Base-by-base conservation (phyloP, 768 basidiomycete genomes). In the Serendipita indica region DNA sequence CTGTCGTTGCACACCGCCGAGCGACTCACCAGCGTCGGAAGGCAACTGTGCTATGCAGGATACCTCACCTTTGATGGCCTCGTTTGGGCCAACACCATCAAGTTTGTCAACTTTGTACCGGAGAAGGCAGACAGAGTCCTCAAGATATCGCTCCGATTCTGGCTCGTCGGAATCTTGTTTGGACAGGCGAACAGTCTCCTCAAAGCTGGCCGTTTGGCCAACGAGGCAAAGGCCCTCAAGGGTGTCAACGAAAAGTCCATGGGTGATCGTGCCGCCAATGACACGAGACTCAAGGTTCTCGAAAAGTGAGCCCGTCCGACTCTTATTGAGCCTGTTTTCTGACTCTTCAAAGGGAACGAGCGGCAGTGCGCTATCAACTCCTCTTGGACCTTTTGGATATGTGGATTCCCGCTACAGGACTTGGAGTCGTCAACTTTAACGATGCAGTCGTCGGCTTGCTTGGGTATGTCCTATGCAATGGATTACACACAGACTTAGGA, bases 11-110 rank as follows among this genome's bases (percentile, higher is more conserved):
- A 82, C 59, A 64, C 82, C 1, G 71, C 77, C 10, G 89, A 97
- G 67, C 84, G 84, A 62, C 72, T 92, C 58, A 78, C 85, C 0
- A 81, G 86, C 22, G 81, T 96, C 63, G 83, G 78, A 33, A 77
- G 89, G 49, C 94, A 98, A 69, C 67, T 98, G 16, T 79, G 79
- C 2, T 98, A 97, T 74, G 91, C 89, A 62, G 84, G 83, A 2
- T 99, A 89, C 70, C 78, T 96, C 43, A 68, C 81, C 7, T 81
- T 86, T 65, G 96, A 99, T 68, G 78, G 81, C 52, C 66, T 96
- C 61, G 73, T 85, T 64, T 99, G 91, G 91, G 82, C 81, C 14
- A 81, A 85, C 65, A 64, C 77, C 28, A 73, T 85, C 62, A 84
- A 82, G 65, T 79, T 88, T 65, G 74, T 83, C 60, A 76, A 65